Evolutionary conservation across 2,329 filamentous ascomycete species (phyloP).

Genomic region (Diaporthe citrichinensis): DNA sequence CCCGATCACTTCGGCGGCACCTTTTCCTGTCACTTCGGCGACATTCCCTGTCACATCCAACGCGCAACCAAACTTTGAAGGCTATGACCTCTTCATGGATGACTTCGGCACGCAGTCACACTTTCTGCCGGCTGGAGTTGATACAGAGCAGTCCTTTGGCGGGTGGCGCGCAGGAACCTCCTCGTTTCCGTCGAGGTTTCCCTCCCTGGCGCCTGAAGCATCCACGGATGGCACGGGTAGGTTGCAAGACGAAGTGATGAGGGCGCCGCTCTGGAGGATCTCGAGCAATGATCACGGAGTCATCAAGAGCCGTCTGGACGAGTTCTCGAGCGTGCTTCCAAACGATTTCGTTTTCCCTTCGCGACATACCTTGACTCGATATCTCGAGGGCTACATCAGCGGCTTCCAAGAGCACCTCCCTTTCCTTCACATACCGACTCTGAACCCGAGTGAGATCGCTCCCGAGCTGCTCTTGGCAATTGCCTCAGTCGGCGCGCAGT

Average conservation of each 20-base stretch:
- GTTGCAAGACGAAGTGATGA: slow-evolving; percentile 58
- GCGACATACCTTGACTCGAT: slow-evolving; percentile 76
- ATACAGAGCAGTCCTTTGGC: slow-evolving; percentile 62
- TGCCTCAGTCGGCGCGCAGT: slow-evolving; percentile 76
- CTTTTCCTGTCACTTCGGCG: slow-evolving; percentile 55
- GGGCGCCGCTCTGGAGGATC: slow-evolving; percentile 60
- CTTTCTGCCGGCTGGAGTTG: slow-evolving; percentile 61
- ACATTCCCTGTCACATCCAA: slow-evolving; percentile 44
- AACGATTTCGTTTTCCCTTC: slow-evolving; percentile 78
- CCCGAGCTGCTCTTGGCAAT: slow-evolving; percentile 78
- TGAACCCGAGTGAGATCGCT: slow-evolving; percentile 74
- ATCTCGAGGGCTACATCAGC: slow-evolving; percentile 78
- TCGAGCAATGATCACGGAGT: slow-evolving; percentile 67
- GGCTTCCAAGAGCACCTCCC: slow-evolving; percentile 74
- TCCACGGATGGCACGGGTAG: slow-evolving; percentile 53
- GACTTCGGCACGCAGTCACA: slow-evolving; percentile 69
- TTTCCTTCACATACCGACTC: slow-evolving; percentile 77
- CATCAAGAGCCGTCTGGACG: slow-evolving; percentile 71
- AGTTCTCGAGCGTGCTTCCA: slow-evolving; percentile 73
- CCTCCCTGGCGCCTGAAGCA: slow-evolving; percentile 67
- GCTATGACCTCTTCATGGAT: slow-evolving; percentile 72
- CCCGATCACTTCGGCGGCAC: slow-evolving; percentile 54
- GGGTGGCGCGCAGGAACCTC: slow-evolving; percentile 64
- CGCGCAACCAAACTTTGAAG: slow-evolving; percentile 60
- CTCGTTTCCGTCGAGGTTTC: slow-evolving; percentile 68